These are phyloP conservation scores for Verticillium albo-atrum DNA, from an alignment of 2,329 filamentous ascomycete species.

Conservation along the genomic window DNA sequence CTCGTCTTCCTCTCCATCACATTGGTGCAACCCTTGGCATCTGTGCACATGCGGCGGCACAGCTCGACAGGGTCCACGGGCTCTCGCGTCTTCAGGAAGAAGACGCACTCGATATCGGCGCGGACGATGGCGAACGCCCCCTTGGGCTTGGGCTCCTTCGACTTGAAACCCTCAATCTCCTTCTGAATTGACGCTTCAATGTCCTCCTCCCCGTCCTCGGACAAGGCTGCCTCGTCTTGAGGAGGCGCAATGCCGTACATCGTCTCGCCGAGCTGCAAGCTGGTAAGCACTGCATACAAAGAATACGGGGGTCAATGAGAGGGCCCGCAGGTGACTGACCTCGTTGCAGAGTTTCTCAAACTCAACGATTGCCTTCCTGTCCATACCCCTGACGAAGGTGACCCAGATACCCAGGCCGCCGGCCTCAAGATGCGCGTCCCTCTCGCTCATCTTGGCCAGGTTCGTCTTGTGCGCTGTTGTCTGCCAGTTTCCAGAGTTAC, in stretches of 20 bases:
- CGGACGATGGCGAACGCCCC: slow-evolving; percentile 49
- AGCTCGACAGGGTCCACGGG: slow-evolving; percentile 54
- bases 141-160: slow-evolving; percentile 30
- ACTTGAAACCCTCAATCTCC: slow-evolving; percentile 62
- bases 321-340: slow-evolving; percentile 32
- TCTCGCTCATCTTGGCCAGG: slow-evolving; percentile 32
- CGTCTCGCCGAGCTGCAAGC: slow-evolving; percentile 41
- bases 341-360: slow-evolving; percentile 62
- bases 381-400: slow-evolving; percentile 69
- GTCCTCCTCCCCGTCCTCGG: slow-evolving; percentile 48
- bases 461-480: slow-evolving; percentile 55
- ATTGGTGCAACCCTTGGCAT: slow-evolving; percentile 40
- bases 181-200: slow-evolving; percentile 70
- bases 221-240: slow-evolving; percentile 23
- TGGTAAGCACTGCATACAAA: background rate
- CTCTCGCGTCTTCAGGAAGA: slow-evolving; percentile 54
- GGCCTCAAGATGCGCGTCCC: slow-evolving; percentile 50
- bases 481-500: slow-evolving; percentile 55
- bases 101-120: slow-evolving; percentile 55
- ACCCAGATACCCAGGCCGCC: slow-evolving; percentile 75
- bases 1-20: slow-evolving; percentile 41
- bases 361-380: slow-evolving; percentile 64
- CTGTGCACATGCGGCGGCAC: slow-evolving; percentile 49
- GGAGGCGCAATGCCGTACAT: slow-evolving; percentile 47
- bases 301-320: background rate